Evolutionary conservation across 106 monocot genomes (phyloP).

Genomic region (Dendrobium officinale): DNA sequence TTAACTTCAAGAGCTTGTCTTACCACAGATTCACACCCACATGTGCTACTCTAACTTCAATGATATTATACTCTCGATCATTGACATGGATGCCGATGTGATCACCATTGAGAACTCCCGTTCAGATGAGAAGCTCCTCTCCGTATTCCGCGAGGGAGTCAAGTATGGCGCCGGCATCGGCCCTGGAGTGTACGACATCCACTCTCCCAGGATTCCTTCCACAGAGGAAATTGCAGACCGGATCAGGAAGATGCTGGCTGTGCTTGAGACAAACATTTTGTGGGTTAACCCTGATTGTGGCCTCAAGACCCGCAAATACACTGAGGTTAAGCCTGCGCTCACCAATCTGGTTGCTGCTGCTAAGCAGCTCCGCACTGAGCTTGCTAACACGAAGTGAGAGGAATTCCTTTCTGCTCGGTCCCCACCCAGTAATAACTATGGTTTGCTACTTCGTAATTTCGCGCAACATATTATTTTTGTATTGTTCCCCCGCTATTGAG

Average conservation of each 20-base stretch:
- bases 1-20: no score
- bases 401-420: neutral
- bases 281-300: slow-evolving; percentile 30
- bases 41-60: slow-evolving; percentile 36
- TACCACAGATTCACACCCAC: slow-evolving; percentile 20
- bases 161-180: slow-evolving; percentile 29
- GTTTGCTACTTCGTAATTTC: neutral
- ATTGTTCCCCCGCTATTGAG: no score
- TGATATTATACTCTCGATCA: slow-evolving; percentile 28
- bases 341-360: slow-evolving; percentile 22
- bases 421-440: neutral
- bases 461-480: no score
- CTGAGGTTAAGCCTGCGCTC: slow-evolving; percentile 22
- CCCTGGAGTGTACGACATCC: slow-evolving; percentile 27
- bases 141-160: slow-evolving; percentile 25
- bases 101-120: slow-evolving; percentile 33
- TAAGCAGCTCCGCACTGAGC: slow-evolving; percentile 20
- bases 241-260: slow-evolving; percentile 24
- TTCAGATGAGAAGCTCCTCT: slow-evolving; percentile 28
- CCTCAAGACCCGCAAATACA: slow-evolving; percentile 28
- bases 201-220: slow-evolving; percentile 27
- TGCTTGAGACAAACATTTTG: slow-evolving; percentile 22
- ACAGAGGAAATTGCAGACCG: slow-evolving; percentile 24
- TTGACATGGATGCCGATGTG: slow-evolving; percentile 28
- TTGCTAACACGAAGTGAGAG: slow-evolving; percentile 13